Evolutionary conservation across 2,329 filamentous ascomycete species (phyloP).

Genomic region (Aureobasidium sp.): DNA sequence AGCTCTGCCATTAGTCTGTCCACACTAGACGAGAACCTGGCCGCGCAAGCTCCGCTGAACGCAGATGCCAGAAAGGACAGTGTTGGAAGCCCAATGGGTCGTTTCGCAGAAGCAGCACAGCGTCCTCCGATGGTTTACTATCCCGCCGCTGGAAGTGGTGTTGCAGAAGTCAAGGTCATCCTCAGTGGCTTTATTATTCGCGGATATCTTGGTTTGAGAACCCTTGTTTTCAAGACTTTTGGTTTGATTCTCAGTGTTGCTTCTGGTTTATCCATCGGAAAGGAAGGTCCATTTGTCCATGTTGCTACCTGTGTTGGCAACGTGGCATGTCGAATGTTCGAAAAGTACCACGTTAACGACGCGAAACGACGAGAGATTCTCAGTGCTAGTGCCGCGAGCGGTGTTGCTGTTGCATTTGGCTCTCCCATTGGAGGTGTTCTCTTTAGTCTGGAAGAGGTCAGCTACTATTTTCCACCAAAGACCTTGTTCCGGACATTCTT

Average conservation of each 20-base stretch:
- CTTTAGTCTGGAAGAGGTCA: conserved; percentile 90
- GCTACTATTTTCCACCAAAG: conserved; percentile 96
- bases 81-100: conserved; percentile 33
- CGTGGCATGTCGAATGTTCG: conserved; percentile 86
- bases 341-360: conserved; percentile 90
- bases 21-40: conserved; percentile 89
- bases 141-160: conserved; percentile 88
- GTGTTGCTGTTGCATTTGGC: conserved; percentile 90
- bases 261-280: conserved; percentile 87
- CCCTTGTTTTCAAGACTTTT: conserved; percentile 75
- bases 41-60: conserved; percentile 39
- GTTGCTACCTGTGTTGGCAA: conserved; percentile 94
- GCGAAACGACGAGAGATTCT: conserved; percentile 88
- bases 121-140: conserved; percentile 83
- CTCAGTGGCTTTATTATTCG: conserved; percentile 96
- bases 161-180: conserved; percentile 95
- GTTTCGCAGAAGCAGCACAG: conserved; percentile 33
- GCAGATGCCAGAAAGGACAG: conserved; percentile 36
- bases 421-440: conserved; percentile 84
- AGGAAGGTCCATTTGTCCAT: conserved; percentile 95
- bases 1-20: conserved; percentile 80
- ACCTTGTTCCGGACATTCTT: conserved; percentile 97
- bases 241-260: conserved; percentile 82
- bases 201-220: conserved; percentile 85
- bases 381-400: conserved; percentile 86